Conservation (phyloP, 768 basidiomycete genomes). For the Amylocystis lapponica region DNA sequence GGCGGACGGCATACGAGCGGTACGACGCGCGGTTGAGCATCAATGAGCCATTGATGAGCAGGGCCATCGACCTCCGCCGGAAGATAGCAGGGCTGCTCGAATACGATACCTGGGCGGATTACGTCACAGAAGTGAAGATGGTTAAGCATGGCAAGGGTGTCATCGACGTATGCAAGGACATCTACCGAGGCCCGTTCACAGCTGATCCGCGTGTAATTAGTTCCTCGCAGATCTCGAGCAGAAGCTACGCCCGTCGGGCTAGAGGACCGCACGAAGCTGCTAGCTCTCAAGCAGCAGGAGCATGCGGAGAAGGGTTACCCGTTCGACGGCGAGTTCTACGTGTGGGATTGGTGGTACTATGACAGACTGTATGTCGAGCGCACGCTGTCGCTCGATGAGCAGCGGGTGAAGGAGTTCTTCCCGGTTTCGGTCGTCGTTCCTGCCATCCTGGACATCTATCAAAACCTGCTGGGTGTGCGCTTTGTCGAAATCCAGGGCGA, state of each 20-base stretch:
- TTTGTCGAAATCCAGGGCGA: conserved; percentile 53
- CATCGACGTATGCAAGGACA: conserved; percentile 36
- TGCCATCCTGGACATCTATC: conserved; percentile 78
- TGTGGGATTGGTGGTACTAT: conserved; percentile 84
- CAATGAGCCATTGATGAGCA: conserved; percentile 67
- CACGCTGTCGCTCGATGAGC: conserved; percentile 66
- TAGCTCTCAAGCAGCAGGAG: conserved; percentile 73
- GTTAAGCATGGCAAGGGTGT: conserved; percentile 64
- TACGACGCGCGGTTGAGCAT: conserved; percentile 62
- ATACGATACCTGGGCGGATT: conserved; percentile 82
- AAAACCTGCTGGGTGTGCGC: conserved; percentile 70
- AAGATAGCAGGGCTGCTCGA: conserved; percentile 61
- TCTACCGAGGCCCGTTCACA: background rate
- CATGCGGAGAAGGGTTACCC: conserved; percentile 51
- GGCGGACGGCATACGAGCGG: conserved; percentile 57
- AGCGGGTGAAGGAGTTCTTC: conserved; percentile 84
- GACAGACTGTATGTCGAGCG: conserved; percentile 63
- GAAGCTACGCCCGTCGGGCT: conserved; percentile 67
- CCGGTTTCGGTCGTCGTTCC: conserved; percentile 81
- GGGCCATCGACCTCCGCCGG: conserved; percentile 64
- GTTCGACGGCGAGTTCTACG: conserved; percentile 68
- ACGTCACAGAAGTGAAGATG: conserved; percentile 82
- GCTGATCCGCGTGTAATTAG: conserved; percentile 31
- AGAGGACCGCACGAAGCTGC: conserved; percentile 60
- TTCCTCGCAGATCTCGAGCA: conserved; percentile 74